Conservation (phyloP, 2,329 filamentous ascomycete species). For the Hortaea werneckii region DNA sequence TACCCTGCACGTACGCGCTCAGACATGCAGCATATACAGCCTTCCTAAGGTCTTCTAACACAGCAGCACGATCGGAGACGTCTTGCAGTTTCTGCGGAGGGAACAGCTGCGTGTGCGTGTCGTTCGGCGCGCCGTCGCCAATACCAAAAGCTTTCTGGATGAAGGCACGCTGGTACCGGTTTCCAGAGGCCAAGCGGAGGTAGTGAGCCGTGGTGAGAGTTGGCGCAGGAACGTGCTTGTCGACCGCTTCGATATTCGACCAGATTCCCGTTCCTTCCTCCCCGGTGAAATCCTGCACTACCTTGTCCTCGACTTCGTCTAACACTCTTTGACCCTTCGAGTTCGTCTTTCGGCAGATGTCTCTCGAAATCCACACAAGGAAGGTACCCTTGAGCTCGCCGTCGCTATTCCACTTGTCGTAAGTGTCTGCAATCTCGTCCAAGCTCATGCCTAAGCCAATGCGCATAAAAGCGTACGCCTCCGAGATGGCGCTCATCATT, state of each 20-base stretch:
- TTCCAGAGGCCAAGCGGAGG: constrained; percentile 53
- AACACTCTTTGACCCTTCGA: constrained; percentile 42
- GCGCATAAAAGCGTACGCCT: constrained; percentile 55
- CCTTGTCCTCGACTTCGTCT: constrained; percentile 55
- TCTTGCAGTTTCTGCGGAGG: constrained; percentile 26
- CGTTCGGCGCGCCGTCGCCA: constrained; percentile 10
- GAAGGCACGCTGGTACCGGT: constrained; percentile 45
- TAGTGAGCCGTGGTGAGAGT: constrained; percentile 55
- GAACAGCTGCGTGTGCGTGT: constrained; percentile 21
- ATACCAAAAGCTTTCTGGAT: constrained; percentile 39
- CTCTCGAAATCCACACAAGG: constrained; percentile 51
- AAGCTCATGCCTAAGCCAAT: constrained; percentile 48
- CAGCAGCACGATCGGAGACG: constrained; percentile 26
- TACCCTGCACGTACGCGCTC: constrained; percentile 53
- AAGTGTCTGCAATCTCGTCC: constrained; percentile 50
- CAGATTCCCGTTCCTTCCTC: constrained; percentile 59
- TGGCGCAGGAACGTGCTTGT: constrained; percentile 52
- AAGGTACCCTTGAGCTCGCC: constrained; percentile 52
- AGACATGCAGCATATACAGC: constrained; percentile 55
- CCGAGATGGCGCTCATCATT: constrained; percentile 53
- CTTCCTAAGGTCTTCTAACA: constrained; percentile 49
- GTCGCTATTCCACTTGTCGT: constrained; percentile 49
- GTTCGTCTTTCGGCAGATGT: constrained; percentile 48
- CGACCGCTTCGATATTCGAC: constrained; percentile 52
- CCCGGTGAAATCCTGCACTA: constrained; percentile 58